Base-by-base conservation (phyloP, 2,329 filamentous ascomycete genomes). In the Exophiala sp. region DNA sequence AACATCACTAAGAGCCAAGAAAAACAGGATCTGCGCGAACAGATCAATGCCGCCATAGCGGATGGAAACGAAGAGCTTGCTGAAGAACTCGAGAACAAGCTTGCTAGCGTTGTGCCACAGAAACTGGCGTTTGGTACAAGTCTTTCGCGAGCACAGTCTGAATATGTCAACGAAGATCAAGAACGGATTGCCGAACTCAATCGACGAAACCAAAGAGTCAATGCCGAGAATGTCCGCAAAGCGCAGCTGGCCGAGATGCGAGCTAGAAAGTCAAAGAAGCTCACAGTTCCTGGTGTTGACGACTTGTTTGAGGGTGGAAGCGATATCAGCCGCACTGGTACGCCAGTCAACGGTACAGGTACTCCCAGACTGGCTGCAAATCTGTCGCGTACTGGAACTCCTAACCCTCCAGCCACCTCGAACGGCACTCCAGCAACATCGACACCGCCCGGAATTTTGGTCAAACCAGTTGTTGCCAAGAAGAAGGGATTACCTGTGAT, bases 141-240 rank as follows among this genome's bases (percentile, higher is more conserved):
- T 21, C 74, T 88, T 36, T 77, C 78, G 29, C 85, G 83, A 65
- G 79, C 80, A 59, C 75, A 78, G 21, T 65, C 73, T 55, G 68
- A 42, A 24, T 55, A 71, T n/a, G 68, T 75, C 41, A 72, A 72
- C 52, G 71, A 77, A 63, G 87, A 95, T 69, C 89, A 92, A 69
- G 89, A 95, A 60, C 86, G 88, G 24, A 80, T 97, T 20, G 88
- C 89, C 0, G 82, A 87, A 65, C 78, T 96, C 61, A 99, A 99
- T 71, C 79, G 83, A 24, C 84, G 88, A 66, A 96, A 96, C 71
- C 86, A 92, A 58, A 84, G 86, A 54, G 81, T 86, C 62, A 96
- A 96, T 66, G 81, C 83, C n/a, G 89, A 96, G 68, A 86, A 88
- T 44, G 88, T 97, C n/a, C 89, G 92, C 55, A 88, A 89, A 69